A percentile compares a stretch with the other conserved stretches of the same genome.
phyloP scores from a whole-genome alignment of 371 early-diverging fungal species.

The Chytridium lagenaria region DNA sequence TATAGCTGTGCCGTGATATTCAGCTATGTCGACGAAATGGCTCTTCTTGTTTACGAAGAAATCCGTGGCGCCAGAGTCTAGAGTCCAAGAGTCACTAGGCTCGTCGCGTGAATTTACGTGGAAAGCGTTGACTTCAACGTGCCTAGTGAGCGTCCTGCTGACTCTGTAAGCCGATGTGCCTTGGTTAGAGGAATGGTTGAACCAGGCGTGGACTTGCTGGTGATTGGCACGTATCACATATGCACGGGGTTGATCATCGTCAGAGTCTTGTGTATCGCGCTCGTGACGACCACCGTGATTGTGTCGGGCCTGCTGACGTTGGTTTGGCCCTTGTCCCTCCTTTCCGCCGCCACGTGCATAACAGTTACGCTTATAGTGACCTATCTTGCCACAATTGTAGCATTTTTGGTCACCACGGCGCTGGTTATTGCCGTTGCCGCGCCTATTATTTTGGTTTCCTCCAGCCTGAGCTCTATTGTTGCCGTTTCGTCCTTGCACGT shows the following conservation, averaged over 20 bases:
- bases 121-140: background rate
- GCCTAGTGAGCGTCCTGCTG: background rate
- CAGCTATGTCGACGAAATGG: background rate
- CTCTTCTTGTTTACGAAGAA: background rate
- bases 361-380: constrained; percentile 60
- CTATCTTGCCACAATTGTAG: too few relatives aligned
- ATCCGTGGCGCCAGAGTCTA: background rate
- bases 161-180: background rate
- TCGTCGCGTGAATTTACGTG: background rate
- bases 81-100: background rate
- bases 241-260: background rate
- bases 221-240: background rate
- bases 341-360: background rate
- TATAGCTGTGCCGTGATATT: background rate
- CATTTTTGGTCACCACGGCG: too few relatives aligned
- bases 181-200: background rate
- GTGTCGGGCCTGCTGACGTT: background rate
- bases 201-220: background rate
- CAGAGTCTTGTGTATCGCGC: background rate
- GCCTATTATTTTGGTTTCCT: too few relatives aligned
- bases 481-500: too few relatives aligned
- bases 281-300: background rate
- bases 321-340: background rate
- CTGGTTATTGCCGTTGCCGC: too few relatives aligned
- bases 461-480: too few relatives aligned